These are phyloP conservation scores for Boehmeria nivea DNA, from an alignment of 306 rosid genomes.

Conservation along the genomic window DNA sequence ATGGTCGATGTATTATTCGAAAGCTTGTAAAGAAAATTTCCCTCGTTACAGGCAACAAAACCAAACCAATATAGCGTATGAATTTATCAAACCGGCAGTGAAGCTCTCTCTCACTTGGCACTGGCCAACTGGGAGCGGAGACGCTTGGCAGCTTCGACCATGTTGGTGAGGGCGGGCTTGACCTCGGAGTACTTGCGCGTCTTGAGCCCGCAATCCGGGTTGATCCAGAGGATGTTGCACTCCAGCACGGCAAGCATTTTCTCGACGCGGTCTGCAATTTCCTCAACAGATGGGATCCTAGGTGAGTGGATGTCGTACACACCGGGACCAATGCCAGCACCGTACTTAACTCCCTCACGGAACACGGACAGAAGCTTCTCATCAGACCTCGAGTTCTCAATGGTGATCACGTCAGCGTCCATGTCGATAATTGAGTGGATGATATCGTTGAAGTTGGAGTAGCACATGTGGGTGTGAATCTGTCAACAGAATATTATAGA, in stretches of 20 bases:
- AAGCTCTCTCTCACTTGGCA: slow-evolving; percentile 40
- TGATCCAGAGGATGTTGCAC: slow-evolving; percentile 89
- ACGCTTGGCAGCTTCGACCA: slow-evolving; percentile 81
- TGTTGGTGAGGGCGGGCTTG: slow-evolving; percentile 67
- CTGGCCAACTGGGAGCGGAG: slow-evolving; percentile 76
- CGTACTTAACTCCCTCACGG: slow-evolving; percentile 95
- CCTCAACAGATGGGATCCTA: slow-evolving; percentile 82
- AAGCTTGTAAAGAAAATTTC: background rate
- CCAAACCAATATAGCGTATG: background rate
- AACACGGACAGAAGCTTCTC: slow-evolving; percentile 91
- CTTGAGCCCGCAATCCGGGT: slow-evolving; percentile 95
- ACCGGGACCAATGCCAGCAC: slow-evolving; percentile 96
- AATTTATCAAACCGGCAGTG: background rate
- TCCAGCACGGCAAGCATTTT: slow-evolving; percentile 97
- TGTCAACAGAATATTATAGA: too few species aligned
- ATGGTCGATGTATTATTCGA: background rate
- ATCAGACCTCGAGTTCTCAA: slow-evolving; percentile 90
- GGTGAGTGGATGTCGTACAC: slow-evolving; percentile 95
- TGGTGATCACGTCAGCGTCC: slow-evolving; percentile 95
- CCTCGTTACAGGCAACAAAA: background rate
- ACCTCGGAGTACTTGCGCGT: slow-evolving; percentile 87
- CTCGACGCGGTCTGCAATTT: slow-evolving; percentile 84
- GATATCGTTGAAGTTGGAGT: slow-evolving; percentile 90
- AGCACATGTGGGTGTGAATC: slow-evolving; percentile 99
- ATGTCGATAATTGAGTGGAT: slow-evolving; percentile 85